A percentile compares a stretch with the other conserved stretches of the same genome.
phyloP scores from a whole-genome alignment of 2,329 filamentous ascomycete genomes.

The Botrytis squamosa region DNA sequence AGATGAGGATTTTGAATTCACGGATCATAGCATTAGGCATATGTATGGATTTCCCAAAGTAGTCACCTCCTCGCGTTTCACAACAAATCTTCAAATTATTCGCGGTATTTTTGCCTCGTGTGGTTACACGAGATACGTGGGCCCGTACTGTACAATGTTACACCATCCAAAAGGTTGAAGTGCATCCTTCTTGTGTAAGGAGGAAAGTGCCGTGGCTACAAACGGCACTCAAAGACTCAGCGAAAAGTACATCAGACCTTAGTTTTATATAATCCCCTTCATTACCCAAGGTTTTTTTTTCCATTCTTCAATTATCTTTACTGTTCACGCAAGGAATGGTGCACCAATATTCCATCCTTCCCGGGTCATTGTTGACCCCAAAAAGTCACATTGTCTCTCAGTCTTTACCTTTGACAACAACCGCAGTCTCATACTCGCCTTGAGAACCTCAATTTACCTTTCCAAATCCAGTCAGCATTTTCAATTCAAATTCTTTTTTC shows the following conservation, averaged over 20 bases:
- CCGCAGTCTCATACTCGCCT: too few relatives aligned
- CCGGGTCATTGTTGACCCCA: rapidly evolving
- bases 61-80: neutral
- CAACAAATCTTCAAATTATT: neutral
- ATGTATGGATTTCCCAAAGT: neutral
- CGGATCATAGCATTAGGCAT: neutral
- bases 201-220: neutral
- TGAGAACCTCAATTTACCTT: neutral
- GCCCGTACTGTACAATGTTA: neutral
- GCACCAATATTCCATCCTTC: neutral
- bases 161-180: neutral
- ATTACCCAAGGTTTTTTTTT: neutral
- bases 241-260: neutral
- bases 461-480: neutral
- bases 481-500: too few relatives aligned
- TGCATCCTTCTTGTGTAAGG: neutral
- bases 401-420: too few relatives aligned
- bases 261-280: neutral
- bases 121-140: neutral
- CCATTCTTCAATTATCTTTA: too few relatives aligned
- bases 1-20: neutral
- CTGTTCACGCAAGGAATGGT: neutral
- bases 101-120: neutral
- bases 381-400: too few relatives aligned
- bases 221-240: neutral